Evolutionary conservation across 257 asterid species (phyloP).

Genomic region (Solanum virginianum): DNA sequence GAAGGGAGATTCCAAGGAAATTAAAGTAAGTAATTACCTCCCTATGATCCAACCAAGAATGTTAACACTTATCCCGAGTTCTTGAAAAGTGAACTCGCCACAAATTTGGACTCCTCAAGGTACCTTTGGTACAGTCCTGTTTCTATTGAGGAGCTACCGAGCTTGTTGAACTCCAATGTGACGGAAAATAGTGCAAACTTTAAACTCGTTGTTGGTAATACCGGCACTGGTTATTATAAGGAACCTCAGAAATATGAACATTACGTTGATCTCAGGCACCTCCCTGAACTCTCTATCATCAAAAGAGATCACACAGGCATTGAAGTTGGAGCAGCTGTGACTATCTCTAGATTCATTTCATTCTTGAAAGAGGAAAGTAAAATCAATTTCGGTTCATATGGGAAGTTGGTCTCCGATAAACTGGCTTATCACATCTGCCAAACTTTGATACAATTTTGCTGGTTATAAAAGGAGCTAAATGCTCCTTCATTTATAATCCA

Average conservation of each 20-base stretch:
- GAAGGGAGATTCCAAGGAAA: slow-evolving; percentile 27
- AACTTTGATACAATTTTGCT: no score
- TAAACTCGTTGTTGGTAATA: slow-evolving; percentile 56
- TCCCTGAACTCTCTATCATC: slow-evolving; percentile 40
- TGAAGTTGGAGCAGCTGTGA: slow-evolving; percentile 51
- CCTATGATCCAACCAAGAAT: slow-evolving; percentile 20
- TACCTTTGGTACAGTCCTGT: slow-evolving; percentile 50
- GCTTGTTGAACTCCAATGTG: slow-evolving; percentile 23
- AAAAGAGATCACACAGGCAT: slow-evolving; percentile 24
- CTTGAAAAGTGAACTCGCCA: slow-evolving; percentile 7
- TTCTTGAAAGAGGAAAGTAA: slow-evolving; percentile 19
- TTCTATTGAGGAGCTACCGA: slow-evolving; percentile 40
- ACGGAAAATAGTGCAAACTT: slow-evolving; percentile 8
- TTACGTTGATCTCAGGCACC: slow-evolving; percentile 43
- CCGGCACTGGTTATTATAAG: slow-evolving; percentile 52
- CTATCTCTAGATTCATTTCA: slow-evolving; percentile 35
- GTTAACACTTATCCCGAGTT: slow-evolving; percentile 19
- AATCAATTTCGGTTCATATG: slow-evolving; percentile 3
- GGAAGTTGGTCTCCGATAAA: slow-evolving; percentile 19
- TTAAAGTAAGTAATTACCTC: slow-evolving; percentile 25
- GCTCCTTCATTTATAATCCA: no score
- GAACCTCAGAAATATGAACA: slow-evolving; percentile 28
- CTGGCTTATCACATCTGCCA: slow-evolving; percentile 48
- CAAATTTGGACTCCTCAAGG: slow-evolving; percentile 22
- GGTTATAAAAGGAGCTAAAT: no score